Base-by-base conservation (phyloP, 108 stramenopile genomes). In the Skeletonema potamos region DNA sequence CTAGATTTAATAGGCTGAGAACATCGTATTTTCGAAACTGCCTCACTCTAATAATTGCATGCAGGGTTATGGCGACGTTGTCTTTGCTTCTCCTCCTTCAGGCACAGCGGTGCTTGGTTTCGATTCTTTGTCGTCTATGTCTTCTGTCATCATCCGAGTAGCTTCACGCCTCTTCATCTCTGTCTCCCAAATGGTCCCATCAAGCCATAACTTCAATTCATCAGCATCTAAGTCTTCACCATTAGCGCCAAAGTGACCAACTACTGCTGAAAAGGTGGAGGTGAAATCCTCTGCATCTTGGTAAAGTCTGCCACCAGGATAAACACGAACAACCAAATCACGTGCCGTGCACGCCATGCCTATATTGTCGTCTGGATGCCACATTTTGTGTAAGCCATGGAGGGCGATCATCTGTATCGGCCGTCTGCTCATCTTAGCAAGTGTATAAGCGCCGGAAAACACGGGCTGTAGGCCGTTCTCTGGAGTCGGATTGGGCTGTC, bases 401-500 rank as follows among this genome's bases (percentile, higher is more conserved):
- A 95, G 39, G 3, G 83, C 87, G 67, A 95, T 89, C 77, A 95
- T 85, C 48, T 84, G 85, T 60, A 95, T 93, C 6, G 89, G 92
- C 48, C 94, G 76, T 54, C 70, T 72, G 28, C 86, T 82, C 91
- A 92, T 90, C 61, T 70, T 65, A 3, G 94, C 90, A 43, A 95
- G 60, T 51, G 91, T 93, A 59, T 77, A 93, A 54, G 94, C 94
- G 26, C 94, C 94, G 5, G 87, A 74, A 78, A 89, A 95, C 28
- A 90, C 68, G 0, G 89, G 89, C 60, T 89, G 77, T 24, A 93
- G 41, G 2, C 91, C 89, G 18, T 83, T 70, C 58, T 91, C 87
- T 18, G 94, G 94, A 15, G 80, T 79, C 2, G 94, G 94, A 56
- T 95, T 95, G 32, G 91, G 82, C 67, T 95, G 94, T 13, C 94